Percentiles rank a stretch among this genome's conserved stretches.
Conservation (phyloP, 2,329 filamentous ascomycete species). For the Penicillium olsonii region DNA sequence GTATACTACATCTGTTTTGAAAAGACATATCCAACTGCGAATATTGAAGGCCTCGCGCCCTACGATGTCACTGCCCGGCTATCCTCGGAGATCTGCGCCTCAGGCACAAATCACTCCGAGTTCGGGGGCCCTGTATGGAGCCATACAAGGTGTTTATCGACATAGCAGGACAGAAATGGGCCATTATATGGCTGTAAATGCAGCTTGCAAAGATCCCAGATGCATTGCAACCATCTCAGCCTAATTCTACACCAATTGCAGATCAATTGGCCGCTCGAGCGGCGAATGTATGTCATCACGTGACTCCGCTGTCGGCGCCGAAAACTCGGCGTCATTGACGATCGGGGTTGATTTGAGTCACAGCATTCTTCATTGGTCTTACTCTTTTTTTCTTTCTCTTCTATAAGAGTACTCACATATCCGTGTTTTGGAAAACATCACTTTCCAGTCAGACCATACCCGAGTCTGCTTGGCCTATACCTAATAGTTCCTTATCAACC, state of each 20-base stretch:
- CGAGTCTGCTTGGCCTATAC: slow-evolving; percentile 5
- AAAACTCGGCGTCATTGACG: slow-evolving; percentile 27
- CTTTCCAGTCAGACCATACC: neutral
- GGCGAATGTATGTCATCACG: slow-evolving; percentile 10
- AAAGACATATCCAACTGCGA: neutral
- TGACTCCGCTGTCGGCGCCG: slow-evolving; percentile 30
- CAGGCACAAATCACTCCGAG: slow-evolving; percentile 10
- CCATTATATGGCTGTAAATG: neutral
- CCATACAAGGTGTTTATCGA: neutral
- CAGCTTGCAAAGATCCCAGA: neutral
- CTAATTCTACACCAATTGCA: neutral
- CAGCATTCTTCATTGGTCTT: slow-evolving; percentile 23
- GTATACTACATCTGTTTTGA: slow-evolving; percentile 7
- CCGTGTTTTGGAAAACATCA: slow-evolving; percentile 5
- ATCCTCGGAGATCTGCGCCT: slow-evolving; percentile 4
- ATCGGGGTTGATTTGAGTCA: slow-evolving; percentile 23
- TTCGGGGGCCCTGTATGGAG: slow-evolving; percentile 1
- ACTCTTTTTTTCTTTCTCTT: slow-evolving; percentile 2
- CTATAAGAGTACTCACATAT: slow-evolving; percentile 4
- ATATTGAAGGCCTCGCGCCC: neutral
- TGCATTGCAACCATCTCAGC: neutral
- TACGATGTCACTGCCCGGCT: slow-evolving; percentile 1
- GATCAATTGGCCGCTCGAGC: neutral
- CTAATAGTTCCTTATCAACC: slow-evolving; percentile 20
- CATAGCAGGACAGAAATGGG: neutral